These are phyloP conservation scores for Lathyrus tuberosus DNA, from an alignment of 306 rosid genomes.

Conservation along the genomic window DNA sequence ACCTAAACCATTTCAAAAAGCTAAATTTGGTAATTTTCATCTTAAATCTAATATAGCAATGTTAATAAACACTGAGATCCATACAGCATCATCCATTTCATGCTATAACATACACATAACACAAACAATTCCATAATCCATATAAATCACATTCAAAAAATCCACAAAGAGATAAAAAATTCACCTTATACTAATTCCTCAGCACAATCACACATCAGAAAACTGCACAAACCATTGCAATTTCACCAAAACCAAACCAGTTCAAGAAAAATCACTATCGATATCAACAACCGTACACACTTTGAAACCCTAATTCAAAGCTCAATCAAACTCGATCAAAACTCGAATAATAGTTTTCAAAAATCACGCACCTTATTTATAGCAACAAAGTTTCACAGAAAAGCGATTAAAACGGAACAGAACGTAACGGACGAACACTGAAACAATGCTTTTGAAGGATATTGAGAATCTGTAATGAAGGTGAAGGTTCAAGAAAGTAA, in stretches of 20 bases:
- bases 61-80: background rate
- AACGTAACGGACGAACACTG: conserved; percentile 28
- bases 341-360: conserved; percentile 40
- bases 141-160: conserved; percentile 15
- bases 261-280: conserved; percentile 17
- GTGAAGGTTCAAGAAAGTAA: conserved; percentile 47
- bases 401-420: conserved; percentile 47
- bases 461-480: conserved; percentile 4
- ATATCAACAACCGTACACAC: background rate
- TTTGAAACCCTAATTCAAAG: conserved; percentile 39
- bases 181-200: conserved; percentile 32
- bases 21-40: background rate
- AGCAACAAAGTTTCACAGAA: conserved; percentile 32
- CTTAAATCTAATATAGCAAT: background rate
- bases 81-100: conserved; percentile 13
- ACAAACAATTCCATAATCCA: conserved; percentile 24
- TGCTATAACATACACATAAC: conserved; percentile 13
- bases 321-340: conserved; percentile 42
- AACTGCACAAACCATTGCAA: conserved; percentile 17
- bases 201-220: conserved; percentile 19
- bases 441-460: conserved; percentile 33
- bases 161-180: background rate
- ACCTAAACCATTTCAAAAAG: background rate
- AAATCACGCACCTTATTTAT: conserved; percentile 37
- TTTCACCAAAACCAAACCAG: conserved; percentile 27